These are phyloP conservation scores for Cordyceps cateniannulata DNA, from an alignment of 2,329 filamentous ascomycete species.

Conservation along the genomic window DNA sequence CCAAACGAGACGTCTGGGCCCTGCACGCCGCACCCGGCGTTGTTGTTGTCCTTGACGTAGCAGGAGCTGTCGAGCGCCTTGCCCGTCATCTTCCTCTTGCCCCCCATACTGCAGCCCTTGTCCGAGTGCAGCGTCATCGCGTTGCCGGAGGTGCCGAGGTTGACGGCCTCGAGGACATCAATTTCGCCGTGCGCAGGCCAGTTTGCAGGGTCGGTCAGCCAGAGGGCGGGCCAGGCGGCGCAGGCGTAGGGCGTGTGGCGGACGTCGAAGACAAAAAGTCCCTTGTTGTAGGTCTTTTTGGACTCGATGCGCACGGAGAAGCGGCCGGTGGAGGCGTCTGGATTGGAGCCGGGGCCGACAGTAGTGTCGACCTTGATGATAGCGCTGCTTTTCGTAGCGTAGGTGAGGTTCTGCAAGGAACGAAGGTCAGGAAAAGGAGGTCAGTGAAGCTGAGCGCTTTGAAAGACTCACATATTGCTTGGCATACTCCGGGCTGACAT, in stretches of 20 bases:
- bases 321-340: conserved; percentile 51
- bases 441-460: not conserved
- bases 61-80: conserved; percentile 37
- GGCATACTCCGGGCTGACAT: conserved; percentile 39
- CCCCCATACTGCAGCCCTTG: conserved; percentile 43
- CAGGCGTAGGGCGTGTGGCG: conserved; percentile 58
- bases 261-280: conserved; percentile 63
- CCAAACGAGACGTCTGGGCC: conserved; percentile 41
- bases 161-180: conserved; percentile 54
- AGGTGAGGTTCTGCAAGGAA: conserved; percentile 53
- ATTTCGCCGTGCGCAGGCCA: conserved; percentile 62
- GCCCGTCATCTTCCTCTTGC: conserved; percentile 49
- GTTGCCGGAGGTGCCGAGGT: conserved; percentile 48
- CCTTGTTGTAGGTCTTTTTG: conserved; percentile 51
- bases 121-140: conserved; percentile 55
- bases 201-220: conserved; percentile 54
- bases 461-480: conserved; percentile 31
- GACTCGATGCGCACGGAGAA: conserved; percentile 59
- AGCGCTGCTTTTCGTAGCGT: conserved; percentile 45
- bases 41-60: conserved; percentile 42
- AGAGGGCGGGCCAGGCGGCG: conserved; percentile 59
- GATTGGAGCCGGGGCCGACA: conserved; percentile 38
- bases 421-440: not conserved
- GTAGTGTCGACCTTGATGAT: conserved; percentile 56
- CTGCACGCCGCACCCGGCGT: conserved; percentile 52